Conservation (phyloP, 352 stramenopile species). For the Plasmopara muralis region DNA sequence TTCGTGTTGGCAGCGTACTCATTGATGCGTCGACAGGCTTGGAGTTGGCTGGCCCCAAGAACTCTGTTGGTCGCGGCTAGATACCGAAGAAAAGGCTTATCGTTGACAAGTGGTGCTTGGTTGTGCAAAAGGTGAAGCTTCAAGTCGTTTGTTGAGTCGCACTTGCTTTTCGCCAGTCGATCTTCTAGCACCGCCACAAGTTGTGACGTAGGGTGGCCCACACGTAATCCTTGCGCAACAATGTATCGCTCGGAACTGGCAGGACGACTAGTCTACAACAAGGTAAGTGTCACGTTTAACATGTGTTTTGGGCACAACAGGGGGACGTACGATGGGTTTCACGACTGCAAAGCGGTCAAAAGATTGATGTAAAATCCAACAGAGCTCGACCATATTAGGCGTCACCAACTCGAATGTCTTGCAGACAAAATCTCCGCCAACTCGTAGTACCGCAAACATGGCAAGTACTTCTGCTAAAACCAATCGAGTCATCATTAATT, state of each 20-base stretch:
- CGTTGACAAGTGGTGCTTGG: slow-evolving; percentile 8
- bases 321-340: slow-evolving; percentile 40
- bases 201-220: slow-evolving; percentile 9
- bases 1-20: slow-evolving; percentile 26
- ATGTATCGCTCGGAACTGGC: slow-evolving; percentile 78
- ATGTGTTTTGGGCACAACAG: too few relatives aligned
- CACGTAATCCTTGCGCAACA: slow-evolving; percentile 29
- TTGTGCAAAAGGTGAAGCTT: slow-evolving; percentile 18
- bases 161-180: slow-evolving; percentile 14
- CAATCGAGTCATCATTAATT: slow-evolving; percentile 55
- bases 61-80: slow-evolving; percentile 31
- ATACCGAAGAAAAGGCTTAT: slow-evolving; percentile 40
- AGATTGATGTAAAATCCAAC: slow-evolving; percentile 54
- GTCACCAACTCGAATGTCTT: slow-evolving; percentile 78
- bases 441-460: slow-evolving; percentile 47
- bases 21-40: slow-evolving; percentile 36
- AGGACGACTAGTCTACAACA: slow-evolving; percentile 58
- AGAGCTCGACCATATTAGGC: slow-evolving; percentile 49
- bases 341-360: slow-evolving; percentile 61
- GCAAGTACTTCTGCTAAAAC: slow-evolving; percentile 50
- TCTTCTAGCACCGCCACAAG: slow-evolving; percentile 26
- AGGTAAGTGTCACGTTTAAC: too few relatives aligned
- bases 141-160: background rate
- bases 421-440: slow-evolving; percentile 56
- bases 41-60: slow-evolving; percentile 28